Percentiles rank a stretch among this genome's conserved stretches.
Conservation (phyloP, 441 rosid species). For the Euphorbia corollata region DNA sequence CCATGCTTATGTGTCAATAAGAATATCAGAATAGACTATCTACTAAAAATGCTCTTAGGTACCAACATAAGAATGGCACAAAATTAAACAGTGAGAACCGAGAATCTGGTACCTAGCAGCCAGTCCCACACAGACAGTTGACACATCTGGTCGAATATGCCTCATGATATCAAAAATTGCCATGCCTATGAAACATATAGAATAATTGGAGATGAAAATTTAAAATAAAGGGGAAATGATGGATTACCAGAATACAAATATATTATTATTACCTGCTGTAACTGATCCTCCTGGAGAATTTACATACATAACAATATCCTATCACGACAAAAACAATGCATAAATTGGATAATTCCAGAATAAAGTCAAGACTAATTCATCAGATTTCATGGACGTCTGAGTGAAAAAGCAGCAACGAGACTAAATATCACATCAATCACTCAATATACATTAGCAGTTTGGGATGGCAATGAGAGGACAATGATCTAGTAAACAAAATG, state of each 20-base stretch:
- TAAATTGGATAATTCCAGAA: slow-evolving; percentile 8
- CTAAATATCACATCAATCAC: neutral
- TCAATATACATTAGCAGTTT: neutral
- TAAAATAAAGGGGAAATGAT: slow-evolving; percentile 4
- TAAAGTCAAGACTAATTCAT: neutral
- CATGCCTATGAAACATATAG: slow-evolving; percentile 50
- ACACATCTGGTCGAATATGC: slow-evolving; percentile 90
- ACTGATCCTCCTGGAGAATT: slow-evolving; percentile 99
- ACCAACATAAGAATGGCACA: neutral
- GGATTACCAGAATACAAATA: slow-evolving; percentile 1
- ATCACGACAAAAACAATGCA: slow-evolving; percentile 23
- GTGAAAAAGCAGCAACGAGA: slow-evolving; percentile 4
- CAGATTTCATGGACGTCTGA: neutral
- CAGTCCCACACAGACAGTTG: slow-evolving; percentile 94
- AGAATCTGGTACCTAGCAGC: slow-evolving; percentile 71
- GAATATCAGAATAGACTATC: too few species aligned
- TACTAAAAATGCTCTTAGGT: too few species aligned
- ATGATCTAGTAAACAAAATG: neutral
- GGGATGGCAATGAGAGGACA: too few species aligned
- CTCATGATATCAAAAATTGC: slow-evolving; percentile 92
- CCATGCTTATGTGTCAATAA: too few species aligned
- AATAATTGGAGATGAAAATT: slow-evolving; percentile 14
- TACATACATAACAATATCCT: slow-evolving; percentile 96
- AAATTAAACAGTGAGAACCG: neutral
- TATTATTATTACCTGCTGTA: slow-evolving; percentile 66